Conservation (phyloP, 192 early-diverging fungal genomes). For the Mortierella claussenii region DNA sequence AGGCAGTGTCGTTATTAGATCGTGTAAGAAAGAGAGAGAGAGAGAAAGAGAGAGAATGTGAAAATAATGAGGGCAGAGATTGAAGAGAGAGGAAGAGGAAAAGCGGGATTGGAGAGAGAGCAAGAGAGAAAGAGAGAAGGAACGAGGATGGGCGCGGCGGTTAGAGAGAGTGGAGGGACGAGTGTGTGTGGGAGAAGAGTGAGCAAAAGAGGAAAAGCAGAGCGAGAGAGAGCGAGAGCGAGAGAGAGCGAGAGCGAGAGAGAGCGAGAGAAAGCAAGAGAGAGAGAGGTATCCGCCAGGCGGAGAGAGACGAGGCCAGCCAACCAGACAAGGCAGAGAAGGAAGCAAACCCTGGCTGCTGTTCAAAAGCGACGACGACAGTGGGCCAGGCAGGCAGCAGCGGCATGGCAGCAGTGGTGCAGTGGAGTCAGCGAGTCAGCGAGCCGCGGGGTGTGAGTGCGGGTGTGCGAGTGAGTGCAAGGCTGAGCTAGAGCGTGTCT, state of each 20-base stretch:
- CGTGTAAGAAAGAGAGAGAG: conserved; percentile 11
- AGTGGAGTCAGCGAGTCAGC: too few relatives aligned
- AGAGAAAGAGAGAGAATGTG: neutral
- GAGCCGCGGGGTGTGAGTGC: too few relatives aligned
- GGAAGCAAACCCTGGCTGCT: too few relatives aligned
- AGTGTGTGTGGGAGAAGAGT: neutral
- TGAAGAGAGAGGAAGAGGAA: conserved; percentile 1
- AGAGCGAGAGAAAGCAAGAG: neutral
- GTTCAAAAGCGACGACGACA: too few relatives aligned
- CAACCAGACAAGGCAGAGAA: too few relatives aligned
- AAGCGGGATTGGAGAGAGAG: conserved; percentile 10
- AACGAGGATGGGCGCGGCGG: neutral
- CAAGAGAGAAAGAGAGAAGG: neutral
- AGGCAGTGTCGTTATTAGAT: neutral
- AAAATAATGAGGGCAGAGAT: neutral
- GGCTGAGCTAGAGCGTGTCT: too few relatives aligned
- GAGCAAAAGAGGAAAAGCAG: neutral
- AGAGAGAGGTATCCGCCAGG: too few relatives aligned
- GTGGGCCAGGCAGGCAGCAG: too few relatives aligned
- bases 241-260: neutral
- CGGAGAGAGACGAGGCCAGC: too few relatives aligned
- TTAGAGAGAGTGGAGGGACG: neutral
- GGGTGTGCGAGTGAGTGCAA: neutral
- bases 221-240: conserved; percentile 3
- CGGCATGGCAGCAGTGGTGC: too few relatives aligned